Percentiles rank a stretch among this genome's conserved stretches.
These are phyloP conservation scores for Kalanchoe fedtschenkoi DNA, from an alignment of 164 flowering plant species.

Conservation along the genomic window DNA sequence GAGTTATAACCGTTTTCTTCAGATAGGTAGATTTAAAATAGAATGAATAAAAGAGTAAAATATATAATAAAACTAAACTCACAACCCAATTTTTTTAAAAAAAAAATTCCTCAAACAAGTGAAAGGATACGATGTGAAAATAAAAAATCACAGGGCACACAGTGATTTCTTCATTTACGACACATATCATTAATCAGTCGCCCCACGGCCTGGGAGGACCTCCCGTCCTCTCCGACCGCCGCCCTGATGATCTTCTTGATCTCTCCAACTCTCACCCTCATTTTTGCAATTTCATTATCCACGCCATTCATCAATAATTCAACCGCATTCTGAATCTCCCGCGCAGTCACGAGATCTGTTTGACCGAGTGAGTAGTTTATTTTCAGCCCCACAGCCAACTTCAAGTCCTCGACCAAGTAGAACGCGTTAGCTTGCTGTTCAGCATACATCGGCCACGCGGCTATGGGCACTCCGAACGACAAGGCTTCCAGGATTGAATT, in stretches of 20 bases:
- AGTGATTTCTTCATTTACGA: too few species aligned
- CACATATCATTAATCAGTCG: too few species aligned
- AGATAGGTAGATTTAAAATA: too few species aligned
- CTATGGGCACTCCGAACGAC: constrained; percentile 11
- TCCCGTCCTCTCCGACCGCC: not conserved
- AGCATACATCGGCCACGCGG: constrained; percentile 11
- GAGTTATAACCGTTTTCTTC: too few species aligned
- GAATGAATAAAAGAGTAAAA: too few species aligned
- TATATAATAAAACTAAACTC: too few species aligned
- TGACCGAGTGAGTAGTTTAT: constrained; percentile 11
- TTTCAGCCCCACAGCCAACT: constrained; percentile 15
- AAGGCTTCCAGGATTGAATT: constrained; percentile 9
- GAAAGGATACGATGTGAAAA: too few species aligned
- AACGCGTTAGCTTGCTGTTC: constrained; percentile 16
- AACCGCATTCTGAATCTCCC: constrained; percentile 3
- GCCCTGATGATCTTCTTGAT: not conserved
- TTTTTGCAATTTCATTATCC: too few species aligned
- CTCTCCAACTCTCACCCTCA: not conserved
- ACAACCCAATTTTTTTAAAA: too few species aligned
- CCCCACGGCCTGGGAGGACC: too few species aligned
- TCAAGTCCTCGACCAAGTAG: constrained; percentile 17
- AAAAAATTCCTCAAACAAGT: too few species aligned
- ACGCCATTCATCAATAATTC: constrained; percentile 10
- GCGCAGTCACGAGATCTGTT: not conserved
- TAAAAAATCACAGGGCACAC: too few species aligned